Base-by-base conservation (phyloP, 257 asterid genomes). In the Nicotiana sylvestris region DNA sequence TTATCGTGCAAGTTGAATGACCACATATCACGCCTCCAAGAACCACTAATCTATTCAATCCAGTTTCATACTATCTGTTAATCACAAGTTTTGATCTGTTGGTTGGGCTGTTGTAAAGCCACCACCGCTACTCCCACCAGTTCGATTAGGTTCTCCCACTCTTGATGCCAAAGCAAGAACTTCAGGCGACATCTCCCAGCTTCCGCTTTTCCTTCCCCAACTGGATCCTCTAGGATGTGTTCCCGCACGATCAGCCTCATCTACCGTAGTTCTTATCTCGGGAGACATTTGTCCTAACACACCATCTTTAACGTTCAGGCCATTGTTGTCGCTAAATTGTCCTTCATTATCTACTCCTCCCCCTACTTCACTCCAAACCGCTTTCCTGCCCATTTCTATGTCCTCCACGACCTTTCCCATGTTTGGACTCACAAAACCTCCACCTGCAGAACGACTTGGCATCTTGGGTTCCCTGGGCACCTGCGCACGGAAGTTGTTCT, bases 131-230 rank as follows among this genome's bases (percentile, higher is more conserved):
- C 95, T 87, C 67, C 92, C 86, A 55, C 97, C 96, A n/a, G 67
- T 85, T 77, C 89, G 90, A 61, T 91, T 94, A 0, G 92, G 68
- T 80, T 94, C 99, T 58, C 92, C 97, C 90, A 89, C 89, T 88
- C 98, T 89, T 9, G 98, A 91, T 12, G 99, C 92, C 91, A 94
- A 81, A 61, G 99, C 97, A 29, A 94, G 93, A 56, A 96, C 97
- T 88, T 96, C 99, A 10, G 99, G 99, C 5, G 99, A 93, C 97
- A 93, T 96, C 78, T 96, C 99, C 99, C 98, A 96, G 86, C 92
- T 96, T 82, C 98, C 99, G 39, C 98, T 93, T 84, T 91, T 92
- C 87, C 98, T 90, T 51, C 98, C 99, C 99, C 99, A 94, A 60
- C 93, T 93, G 2, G 98, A 92, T 33, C 97, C 91, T 81, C 97